Conservation (phyloP, 768 basidiomycete species). For the Boletus rubroflammeus region DNA sequence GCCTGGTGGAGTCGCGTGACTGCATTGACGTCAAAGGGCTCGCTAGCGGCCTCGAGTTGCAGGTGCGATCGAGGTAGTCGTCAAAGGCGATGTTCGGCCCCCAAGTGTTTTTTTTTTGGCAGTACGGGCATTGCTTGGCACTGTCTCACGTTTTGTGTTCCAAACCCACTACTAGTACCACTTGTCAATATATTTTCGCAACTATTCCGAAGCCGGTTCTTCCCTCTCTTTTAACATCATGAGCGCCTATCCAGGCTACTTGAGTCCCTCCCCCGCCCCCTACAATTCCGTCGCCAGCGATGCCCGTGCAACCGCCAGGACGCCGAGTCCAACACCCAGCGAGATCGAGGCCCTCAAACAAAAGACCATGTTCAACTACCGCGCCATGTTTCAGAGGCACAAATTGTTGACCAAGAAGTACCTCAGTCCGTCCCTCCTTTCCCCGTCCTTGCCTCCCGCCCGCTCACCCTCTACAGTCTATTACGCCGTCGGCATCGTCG, state of each 20-base stretch:
- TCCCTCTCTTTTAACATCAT: constrained; percentile 4
- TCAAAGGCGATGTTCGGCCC: constrained; percentile 26
- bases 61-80: too few species aligned
- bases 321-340: constrained; percentile 65
- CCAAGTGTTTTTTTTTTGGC: too few species aligned
- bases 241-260: constrained; percentile 18
- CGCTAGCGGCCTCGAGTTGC: too few species aligned
- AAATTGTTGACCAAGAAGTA: constrained; percentile 58
- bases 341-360: constrained; percentile 44
- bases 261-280: background rate
- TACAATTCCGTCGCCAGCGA: constrained; percentile 16
- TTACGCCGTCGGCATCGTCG: constrained; percentile 47
- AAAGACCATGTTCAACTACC: constrained; percentile 45
- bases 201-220: background rate
- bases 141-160: background rate
- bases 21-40: background rate
- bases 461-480: constrained; percentile 33
- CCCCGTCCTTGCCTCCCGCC: background rate
- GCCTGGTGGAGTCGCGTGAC: constrained; percentile 41
- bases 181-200: background rate
- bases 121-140: too few species aligned
- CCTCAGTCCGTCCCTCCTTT: constrained; percentile 42
- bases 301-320: constrained; percentile 32
- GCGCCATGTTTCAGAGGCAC: constrained; percentile 39
- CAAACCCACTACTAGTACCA: background rate